Evolutionary conservation across 768 basidiomycete genomes (phyloP).

Genomic region (Mycena galopus): DNA sequence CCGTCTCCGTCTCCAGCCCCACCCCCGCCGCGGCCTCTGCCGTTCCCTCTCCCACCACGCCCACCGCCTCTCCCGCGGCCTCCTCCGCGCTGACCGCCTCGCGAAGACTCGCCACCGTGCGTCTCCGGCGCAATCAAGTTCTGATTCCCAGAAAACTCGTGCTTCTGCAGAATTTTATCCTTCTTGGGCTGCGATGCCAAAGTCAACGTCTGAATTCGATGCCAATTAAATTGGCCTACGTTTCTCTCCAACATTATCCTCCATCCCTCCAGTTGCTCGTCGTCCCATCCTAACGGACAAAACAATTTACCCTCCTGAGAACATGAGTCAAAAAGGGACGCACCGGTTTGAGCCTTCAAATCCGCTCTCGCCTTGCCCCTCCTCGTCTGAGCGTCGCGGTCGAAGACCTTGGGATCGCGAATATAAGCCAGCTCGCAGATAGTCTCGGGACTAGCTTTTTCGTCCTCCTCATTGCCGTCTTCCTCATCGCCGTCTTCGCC

Average conservation of each 20-base stretch:
- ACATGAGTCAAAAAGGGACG: conserved; percentile 26
- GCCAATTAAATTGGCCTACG: conserved; percentile 60
- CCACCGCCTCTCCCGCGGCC: conserved; percentile 58
- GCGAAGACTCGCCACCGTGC: conserved; percentile 29
- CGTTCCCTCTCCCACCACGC: conserved; percentile 54
- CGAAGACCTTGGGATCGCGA: conserved; percentile 79
- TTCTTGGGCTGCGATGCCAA: conserved; percentile 69
- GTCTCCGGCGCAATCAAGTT: conserved; percentile 27
- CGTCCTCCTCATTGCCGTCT: conserved; percentile 44
- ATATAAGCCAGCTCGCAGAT: conserved; percentile 85
- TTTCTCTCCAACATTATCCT: conserved; percentile 89
- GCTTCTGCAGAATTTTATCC: conserved; percentile 78
- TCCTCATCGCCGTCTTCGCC: conserved; percentile 49
- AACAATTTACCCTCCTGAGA: conserved; percentile 4
- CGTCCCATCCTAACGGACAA: conserved; percentile 67
- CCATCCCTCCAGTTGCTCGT: conserved; percentile 96
- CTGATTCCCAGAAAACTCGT: conserved; percentile 81
- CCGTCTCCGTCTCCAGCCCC: conserved; percentile 54
- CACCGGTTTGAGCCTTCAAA: conserved; percentile 78
- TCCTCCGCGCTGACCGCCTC: conserved; percentile 37
- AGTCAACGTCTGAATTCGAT: background rate
- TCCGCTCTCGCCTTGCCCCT: conserved; percentile 75
- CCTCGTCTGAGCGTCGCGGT: conserved; percentile 79
- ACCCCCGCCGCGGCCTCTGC: conserved; percentile 51
- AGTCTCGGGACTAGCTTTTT: conserved; percentile 61